A percentile compares a stretch with the other conserved stretches of the same genome.
Conservation (phyloP, 139 green algal genomes). For the Coelastrella sp. region DNA sequence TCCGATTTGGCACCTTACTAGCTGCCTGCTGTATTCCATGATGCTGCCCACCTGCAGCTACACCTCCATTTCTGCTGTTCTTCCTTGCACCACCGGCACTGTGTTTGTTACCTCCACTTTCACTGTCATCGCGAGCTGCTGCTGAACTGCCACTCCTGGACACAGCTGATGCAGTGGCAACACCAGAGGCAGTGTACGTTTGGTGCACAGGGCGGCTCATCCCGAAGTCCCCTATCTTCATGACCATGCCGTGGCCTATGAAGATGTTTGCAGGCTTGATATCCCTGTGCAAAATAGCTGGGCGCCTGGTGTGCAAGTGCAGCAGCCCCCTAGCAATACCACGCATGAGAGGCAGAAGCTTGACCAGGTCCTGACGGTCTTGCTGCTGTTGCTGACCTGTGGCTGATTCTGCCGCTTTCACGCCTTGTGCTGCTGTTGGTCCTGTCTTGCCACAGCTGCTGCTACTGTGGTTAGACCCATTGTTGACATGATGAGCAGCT, state of each 20-base stretch:
- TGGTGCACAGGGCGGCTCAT: slow-evolving; percentile 57
- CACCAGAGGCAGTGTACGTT: background rate
- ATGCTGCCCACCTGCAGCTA: background rate
- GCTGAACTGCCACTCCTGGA: background rate
- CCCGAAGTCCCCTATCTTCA: slow-evolving; percentile 77
- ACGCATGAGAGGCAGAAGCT: slow-evolving; percentile 50
- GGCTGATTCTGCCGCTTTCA: slow-evolving; percentile 8
- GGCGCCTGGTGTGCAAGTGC: slow-evolving; percentile 60
- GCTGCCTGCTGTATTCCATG: background rate
- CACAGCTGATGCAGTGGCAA: background rate
- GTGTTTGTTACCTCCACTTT: background rate
- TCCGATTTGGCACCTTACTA: background rate
- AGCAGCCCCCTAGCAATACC: slow-evolving; percentile 56
- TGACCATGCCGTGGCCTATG: slow-evolving; percentile 61
- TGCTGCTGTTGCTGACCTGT: background rate
- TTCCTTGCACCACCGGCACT: background rate
- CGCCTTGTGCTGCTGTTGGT: background rate
- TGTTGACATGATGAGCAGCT: background rate
- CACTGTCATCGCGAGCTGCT: background rate
- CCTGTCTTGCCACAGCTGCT: background rate
- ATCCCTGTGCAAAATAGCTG: slow-evolving; percentile 68
- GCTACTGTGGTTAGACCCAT: background rate
- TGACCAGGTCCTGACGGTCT: background rate
- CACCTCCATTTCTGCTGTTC: background rate
- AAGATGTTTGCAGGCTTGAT: slow-evolving; percentile 72